Conservation (phyloP, 306 rosid species). For the Medicago lupulina region DNA sequence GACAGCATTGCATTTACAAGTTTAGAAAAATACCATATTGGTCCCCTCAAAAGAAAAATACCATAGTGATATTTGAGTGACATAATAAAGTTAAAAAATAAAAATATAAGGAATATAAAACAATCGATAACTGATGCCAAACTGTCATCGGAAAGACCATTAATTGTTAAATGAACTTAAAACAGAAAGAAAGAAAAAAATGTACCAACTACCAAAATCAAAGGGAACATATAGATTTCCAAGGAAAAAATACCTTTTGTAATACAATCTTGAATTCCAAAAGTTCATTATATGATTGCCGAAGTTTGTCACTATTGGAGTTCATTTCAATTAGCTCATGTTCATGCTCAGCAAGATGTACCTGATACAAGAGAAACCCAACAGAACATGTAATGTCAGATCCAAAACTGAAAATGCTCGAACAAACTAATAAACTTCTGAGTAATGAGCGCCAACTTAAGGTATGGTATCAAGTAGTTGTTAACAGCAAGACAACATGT, state of each 20-base stretch:
- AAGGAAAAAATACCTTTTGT: slow-evolving; percentile 70
- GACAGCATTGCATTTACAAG: background rate
- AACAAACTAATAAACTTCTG: slow-evolving; percentile 21
- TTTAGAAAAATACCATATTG: slow-evolving; percentile 27
- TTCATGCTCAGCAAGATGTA: slow-evolving; percentile 94
- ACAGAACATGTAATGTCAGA: slow-evolving; percentile 39
- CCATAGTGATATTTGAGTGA: slow-evolving; percentile 14
- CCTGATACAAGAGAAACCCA: slow-evolving; percentile 54
- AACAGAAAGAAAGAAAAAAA: slow-evolving; percentile 24
- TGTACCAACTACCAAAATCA: slow-evolving; percentile 18
- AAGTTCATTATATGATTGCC: slow-evolving; percentile 92
- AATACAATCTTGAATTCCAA: slow-evolving; percentile 94
- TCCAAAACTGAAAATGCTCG: slow-evolving; percentile 41
- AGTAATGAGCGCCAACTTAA: slow-evolving; percentile 34
- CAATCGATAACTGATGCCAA: slow-evolving; percentile 21
- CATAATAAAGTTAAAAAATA: slow-evolving; percentile 8
- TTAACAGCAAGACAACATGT: slow-evolving; percentile 38
- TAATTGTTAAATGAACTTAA: slow-evolving; percentile 25
- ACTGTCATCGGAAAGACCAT: slow-evolving; percentile 26
- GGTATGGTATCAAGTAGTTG: slow-evolving; percentile 26
- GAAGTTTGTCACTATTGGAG: slow-evolving; percentile 88
- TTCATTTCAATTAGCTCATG: slow-evolving; percentile 93
- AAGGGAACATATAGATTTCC: slow-evolving; percentile 10
- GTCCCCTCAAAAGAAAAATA: slow-evolving; percentile 15
- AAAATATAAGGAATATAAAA: slow-evolving; percentile 7